Evolutionary conservation across 2,329 filamentous ascomycete species (phyloP).

Genomic region (Xylaria multiplex): DNA sequence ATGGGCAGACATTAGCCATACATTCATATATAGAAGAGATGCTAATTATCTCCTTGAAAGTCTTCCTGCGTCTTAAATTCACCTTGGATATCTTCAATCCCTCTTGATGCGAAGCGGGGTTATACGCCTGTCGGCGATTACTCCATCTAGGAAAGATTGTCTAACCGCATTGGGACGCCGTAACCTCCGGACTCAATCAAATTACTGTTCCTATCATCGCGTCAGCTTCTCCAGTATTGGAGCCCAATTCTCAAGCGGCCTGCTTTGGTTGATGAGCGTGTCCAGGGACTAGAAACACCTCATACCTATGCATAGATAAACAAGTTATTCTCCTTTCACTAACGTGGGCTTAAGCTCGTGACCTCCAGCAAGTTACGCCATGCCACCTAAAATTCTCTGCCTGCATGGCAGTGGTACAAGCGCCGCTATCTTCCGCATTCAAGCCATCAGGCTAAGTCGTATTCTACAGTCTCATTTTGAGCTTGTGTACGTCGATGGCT

Average conservation of each 20-base stretch:
- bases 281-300: neutral
- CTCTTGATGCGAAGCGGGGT: no score
- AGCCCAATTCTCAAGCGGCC: neutral
- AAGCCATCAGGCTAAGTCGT: constrained; percentile 34
- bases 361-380: constrained; percentile 2
- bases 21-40: no score
- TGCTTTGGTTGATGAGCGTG: neutral
- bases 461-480: constrained; percentile 35
- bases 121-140: constrained; percentile 2
- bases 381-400: constrained; percentile 36
- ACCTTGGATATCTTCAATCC: no score
- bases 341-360: neutral
- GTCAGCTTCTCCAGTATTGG: constrained; percentile 11
- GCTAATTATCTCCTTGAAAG: no score
- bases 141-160: neutral
- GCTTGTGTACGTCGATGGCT: constrained; percentile 37
- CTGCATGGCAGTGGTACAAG: constrained; percentile 39
- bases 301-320: neutral
- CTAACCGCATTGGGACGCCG: constrained; percentile 19
- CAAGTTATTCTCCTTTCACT: neutral
- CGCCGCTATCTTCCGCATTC: constrained; percentile 36
- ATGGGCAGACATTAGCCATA: no score
- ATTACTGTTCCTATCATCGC: constrained; percentile 24
- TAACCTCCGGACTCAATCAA: neutral
- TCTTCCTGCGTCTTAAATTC: no score